phyloP scores from a whole-genome alignment of 2,329 filamentous ascomycete genomes.

The Phyllachora maydis region DNA sequence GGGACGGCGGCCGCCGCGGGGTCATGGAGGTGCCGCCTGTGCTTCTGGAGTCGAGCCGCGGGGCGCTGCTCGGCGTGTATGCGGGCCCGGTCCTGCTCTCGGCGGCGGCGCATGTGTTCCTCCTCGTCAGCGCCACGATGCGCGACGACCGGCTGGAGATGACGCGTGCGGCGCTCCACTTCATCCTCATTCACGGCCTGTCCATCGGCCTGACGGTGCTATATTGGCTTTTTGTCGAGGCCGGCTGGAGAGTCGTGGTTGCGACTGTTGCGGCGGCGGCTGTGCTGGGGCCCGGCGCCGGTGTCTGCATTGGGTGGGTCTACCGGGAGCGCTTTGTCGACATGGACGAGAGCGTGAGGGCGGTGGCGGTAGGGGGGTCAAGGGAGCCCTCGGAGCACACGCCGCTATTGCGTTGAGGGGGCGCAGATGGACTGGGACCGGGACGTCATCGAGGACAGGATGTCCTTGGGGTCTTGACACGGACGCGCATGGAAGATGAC shows the following conservation, averaged over 20 bases:
- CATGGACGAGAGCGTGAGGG: conserved; percentile 6
- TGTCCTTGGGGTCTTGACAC: too few species aligned
- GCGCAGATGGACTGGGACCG: too few species aligned
- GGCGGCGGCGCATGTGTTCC: conserved; percentile 17
- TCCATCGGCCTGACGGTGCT: conserved; percentile 24
- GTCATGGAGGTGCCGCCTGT: conserved; percentile 15
- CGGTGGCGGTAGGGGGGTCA: conserved; percentile 8
- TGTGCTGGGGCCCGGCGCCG: conserved; percentile 15
- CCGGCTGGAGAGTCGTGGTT: conserved; percentile 16
- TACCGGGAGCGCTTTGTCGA: conserved; percentile 9
- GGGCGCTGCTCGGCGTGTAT: conserved; percentile 19
- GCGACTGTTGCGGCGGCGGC: conserved; percentile 9
- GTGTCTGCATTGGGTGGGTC: conserved; percentile 13
- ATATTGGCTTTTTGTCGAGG: conserved; percentile 32
- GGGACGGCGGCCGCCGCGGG: conserved; percentile 3
- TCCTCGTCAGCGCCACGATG: conserved; percentile 17
- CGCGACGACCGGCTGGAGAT: conserved; percentile 24
- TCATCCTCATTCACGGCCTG: conserved; percentile 23
- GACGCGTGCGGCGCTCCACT: conserved; percentile 22
- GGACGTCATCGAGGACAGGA: too few species aligned
- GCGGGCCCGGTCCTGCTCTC: conserved; percentile 21
- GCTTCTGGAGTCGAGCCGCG: conserved; percentile 20
- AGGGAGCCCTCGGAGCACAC: conserved; percentile 8
- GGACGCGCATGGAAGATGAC: too few species aligned
- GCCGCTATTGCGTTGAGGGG: conserved; percentile 9